Evolutionary conservation across 768 basidiomycete genomes (phyloP).

Genomic region (Guyanaporus albipodus): DNA sequence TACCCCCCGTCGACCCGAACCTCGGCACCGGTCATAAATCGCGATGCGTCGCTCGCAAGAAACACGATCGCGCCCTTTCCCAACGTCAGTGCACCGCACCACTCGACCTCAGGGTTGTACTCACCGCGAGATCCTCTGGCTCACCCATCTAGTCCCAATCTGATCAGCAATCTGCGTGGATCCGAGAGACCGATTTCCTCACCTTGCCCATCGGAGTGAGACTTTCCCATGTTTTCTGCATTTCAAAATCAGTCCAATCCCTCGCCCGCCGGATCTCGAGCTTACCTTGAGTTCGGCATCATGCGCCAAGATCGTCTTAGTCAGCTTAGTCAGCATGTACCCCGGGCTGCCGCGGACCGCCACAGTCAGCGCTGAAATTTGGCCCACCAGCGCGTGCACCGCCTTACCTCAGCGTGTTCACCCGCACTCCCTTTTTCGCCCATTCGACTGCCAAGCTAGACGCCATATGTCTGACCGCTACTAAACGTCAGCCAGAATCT

Average conservation of each 20-base stretch:
- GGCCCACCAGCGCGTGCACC: background rate
- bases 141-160: conserved; percentile 70
- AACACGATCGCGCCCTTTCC: conserved; percentile 82
- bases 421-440: conserved; percentile 85
- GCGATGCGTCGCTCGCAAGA: conserved; percentile 84
- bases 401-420: conserved; percentile 70
- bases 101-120: conserved; percentile 17
- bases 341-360: conserved; percentile 59
- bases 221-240: conserved; percentile 76
- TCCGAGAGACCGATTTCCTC: conserved; percentile 3
- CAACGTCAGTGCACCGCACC: background rate
- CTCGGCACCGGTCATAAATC: conserved; percentile 86
- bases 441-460: conserved; percentile 91
- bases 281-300: conserved; percentile 72
- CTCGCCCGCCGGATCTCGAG: too few species aligned
- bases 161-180: conserved; percentile 17
- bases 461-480: conserved; percentile 93
- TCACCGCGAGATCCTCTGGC: conserved; percentile 83
- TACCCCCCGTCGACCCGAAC: conserved; percentile 89
- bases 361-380: background rate
- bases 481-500: conserved; percentile 5
- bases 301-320: conserved; percentile 72
- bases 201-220: conserved; percentile 86
- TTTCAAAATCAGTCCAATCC: background rate
- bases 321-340: conserved; percentile 92